Evolutionary conservation across 306 rosid species (phyloP).

Genomic region (Ochetophila trinervis): DNA sequence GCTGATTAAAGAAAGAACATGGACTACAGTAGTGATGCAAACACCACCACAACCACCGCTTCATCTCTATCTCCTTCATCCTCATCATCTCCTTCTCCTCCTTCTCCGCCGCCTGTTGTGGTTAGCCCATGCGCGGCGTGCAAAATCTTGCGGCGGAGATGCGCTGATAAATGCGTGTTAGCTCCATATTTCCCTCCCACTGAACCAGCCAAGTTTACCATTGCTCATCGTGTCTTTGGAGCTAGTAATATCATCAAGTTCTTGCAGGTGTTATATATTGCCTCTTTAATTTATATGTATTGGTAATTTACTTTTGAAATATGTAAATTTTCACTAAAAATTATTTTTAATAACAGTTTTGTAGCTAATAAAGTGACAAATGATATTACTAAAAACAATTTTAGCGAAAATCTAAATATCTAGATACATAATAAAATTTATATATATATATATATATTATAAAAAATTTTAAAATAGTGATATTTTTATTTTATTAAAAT

Average conservation of each 20-base stretch:
- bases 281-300: no score
- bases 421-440: no score
- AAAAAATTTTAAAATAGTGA: no score
- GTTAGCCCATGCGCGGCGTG: slow-evolving; percentile 93
- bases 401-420: no score
- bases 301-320: no score
- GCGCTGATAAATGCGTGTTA: slow-evolving; percentile 80
- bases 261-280: slow-evolving; percentile 58
- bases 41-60: slow-evolving; percentile 9
- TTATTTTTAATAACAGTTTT: no score
- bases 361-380: no score
- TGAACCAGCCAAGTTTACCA: slow-evolving; percentile 85
- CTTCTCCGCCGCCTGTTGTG: slow-evolving; percentile 38
- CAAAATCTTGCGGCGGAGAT: slow-evolving; percentile 73
- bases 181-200: slow-evolving; percentile 98
- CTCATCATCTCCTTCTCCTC: slow-evolving; percentile 32
- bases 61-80: slow-evolving; percentile 30
- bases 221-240: slow-evolving; percentile 84
- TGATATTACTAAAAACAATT: no score
- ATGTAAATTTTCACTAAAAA: no score
- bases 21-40: slow-evolving; percentile 40
- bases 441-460: no score
- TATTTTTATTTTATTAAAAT: no score
- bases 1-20: slow-evolving; percentile 13
- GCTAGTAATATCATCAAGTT: slow-evolving; percentile 95